These are phyloP conservation scores for Colletotrichum sp. DNA, from an alignment of 2,329 filamentous ascomycete genomes.

Conservation along the genomic window DNA sequence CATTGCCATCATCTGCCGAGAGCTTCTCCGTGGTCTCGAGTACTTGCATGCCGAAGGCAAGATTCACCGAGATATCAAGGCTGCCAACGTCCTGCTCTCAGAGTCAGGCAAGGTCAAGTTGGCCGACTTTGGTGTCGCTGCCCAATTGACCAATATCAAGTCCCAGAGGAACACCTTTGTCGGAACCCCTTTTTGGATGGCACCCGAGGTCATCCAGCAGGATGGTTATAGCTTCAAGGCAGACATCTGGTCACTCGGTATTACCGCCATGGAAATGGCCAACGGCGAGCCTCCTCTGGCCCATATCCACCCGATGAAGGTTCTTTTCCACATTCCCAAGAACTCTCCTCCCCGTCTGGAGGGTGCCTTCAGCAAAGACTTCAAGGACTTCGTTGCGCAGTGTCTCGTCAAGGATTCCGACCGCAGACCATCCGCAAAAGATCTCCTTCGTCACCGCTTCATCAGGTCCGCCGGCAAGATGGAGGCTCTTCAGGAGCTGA, in stretches of 20 bases:
- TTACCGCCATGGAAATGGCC: conserved; percentile 89
- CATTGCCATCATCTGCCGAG: conserved; percentile 92
- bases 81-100: conserved; percentile 93
- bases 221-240: conserved; percentile 85
- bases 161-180: conserved; percentile 98
- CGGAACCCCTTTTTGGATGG: conserved; percentile 97
- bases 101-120: conserved; percentile 91
- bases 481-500: conserved; percentile 85
- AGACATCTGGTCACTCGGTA: conserved; percentile 92
- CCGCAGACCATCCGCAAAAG: conserved; percentile 81
- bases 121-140: conserved; percentile 95
- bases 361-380: conserved; percentile 85
- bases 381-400: conserved; percentile 91
- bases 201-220: conserved; percentile 91
- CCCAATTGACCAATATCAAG: conserved; percentile 96
- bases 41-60: conserved; percentile 95
- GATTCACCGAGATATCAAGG: conserved; percentile 96
- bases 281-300: conserved; percentile 89
- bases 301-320: conserved; percentile 90
- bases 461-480: conserved; percentile 86
- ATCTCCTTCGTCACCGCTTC: conserved; percentile 87
- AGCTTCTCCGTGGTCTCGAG: conserved; percentile 87
- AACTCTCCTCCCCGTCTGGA: conserved; percentile 84
- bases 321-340: conserved; percentile 89
- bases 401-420: conserved; percentile 95